Conservation (phyloP, 108 stramenopile species). For the Discostella pseudostelligera region DNA sequence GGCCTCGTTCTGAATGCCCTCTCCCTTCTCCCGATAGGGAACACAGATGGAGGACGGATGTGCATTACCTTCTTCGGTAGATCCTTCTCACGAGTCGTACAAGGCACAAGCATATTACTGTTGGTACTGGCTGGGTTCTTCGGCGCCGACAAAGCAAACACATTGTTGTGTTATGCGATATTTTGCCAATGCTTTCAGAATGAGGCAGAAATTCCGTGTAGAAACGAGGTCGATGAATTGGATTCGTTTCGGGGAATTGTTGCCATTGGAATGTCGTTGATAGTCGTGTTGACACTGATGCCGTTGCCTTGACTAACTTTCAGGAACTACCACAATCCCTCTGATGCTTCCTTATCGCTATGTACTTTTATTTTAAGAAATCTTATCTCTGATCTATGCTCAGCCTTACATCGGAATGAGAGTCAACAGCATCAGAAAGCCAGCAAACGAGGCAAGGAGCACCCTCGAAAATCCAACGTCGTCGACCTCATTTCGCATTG, state of each 20-base stretch:
- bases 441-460: conserved; percentile 51
- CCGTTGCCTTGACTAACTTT: conserved; percentile 27
- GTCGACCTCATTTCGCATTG: conserved; percentile 75
- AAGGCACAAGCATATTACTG: conserved; percentile 46
- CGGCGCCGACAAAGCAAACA: conserved; percentile 57
- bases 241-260: conserved; percentile 50
- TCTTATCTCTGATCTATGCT: not conserved
- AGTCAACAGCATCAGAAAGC: conserved; percentile 64
- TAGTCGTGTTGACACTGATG: conserved; percentile 51
- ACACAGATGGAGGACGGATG: conserved; percentile 81
- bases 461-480: conserved; percentile 57
- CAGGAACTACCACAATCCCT: too few relatives aligned
- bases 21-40: conserved; percentile 59
- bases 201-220: conserved; percentile 62
- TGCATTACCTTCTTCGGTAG: conserved; percentile 69
- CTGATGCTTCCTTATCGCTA: too few relatives aligned
- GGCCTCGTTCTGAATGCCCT: conserved; percentile 62
- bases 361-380: too few relatives aligned
- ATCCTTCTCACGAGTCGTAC: conserved; percentile 55
- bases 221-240: conserved; percentile 72
- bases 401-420: conserved; percentile 61
- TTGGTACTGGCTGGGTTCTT: conserved; percentile 59
- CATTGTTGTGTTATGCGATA: conserved; percentile 54
- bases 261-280: conserved; percentile 48
- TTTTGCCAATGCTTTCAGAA: conserved; percentile 62